Evolutionary conservation across 805 yeast genomes (phyloP).

Genomic region (Komagataella pseudopastoris): DNA sequence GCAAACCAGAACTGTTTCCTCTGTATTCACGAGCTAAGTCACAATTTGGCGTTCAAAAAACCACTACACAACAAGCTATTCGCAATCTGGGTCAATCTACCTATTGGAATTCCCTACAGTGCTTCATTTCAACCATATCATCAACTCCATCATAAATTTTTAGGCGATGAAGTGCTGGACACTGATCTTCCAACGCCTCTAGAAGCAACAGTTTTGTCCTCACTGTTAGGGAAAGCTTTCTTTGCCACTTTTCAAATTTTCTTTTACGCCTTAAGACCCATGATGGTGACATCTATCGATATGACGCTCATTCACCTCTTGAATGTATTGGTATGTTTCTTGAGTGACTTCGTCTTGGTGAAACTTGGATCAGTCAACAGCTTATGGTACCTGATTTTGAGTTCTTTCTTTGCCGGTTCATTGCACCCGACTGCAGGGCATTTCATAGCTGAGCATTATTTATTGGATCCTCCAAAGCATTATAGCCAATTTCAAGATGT

Average conservation of each 20-base stretch:
- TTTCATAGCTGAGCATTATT: constrained; percentile 89
- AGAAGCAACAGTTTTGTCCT: constrained; percentile 65
- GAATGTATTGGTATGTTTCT: constrained; percentile 48
- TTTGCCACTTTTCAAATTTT: constrained; percentile 83
- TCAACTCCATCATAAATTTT: constrained; percentile 79
- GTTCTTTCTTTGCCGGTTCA: constrained; percentile 82
- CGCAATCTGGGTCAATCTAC: constrained; percentile 66
- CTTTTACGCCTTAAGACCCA: constrained; percentile 83
- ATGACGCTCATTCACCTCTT: constrained; percentile 65
- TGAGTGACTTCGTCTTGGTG: constrained; percentile 45
- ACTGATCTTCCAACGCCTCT: constrained; percentile 77
- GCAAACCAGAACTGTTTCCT: constrained; percentile 73
- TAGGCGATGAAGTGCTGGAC: constrained; percentile 75
- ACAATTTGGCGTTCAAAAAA: constrained; percentile 69
- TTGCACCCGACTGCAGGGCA: constrained; percentile 93
- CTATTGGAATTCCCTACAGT: constrained; percentile 82
- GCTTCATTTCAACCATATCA: constrained; percentile 88
- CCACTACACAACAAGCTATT: constrained; percentile 70
- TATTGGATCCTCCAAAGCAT: constrained; percentile 40
- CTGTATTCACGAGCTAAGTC: constrained; percentile 82
- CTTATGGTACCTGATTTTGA: constrained; percentile 50
- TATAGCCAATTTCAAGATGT: constrained; percentile 16
- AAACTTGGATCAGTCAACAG: constrained; percentile 51
- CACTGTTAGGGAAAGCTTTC: constrained; percentile 75
- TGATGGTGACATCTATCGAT: constrained; percentile 65